Evolutionary conservation across 2,329 filamentous ascomycete genomes (phyloP).

Genomic region (Exophiala mesophila): DNA sequence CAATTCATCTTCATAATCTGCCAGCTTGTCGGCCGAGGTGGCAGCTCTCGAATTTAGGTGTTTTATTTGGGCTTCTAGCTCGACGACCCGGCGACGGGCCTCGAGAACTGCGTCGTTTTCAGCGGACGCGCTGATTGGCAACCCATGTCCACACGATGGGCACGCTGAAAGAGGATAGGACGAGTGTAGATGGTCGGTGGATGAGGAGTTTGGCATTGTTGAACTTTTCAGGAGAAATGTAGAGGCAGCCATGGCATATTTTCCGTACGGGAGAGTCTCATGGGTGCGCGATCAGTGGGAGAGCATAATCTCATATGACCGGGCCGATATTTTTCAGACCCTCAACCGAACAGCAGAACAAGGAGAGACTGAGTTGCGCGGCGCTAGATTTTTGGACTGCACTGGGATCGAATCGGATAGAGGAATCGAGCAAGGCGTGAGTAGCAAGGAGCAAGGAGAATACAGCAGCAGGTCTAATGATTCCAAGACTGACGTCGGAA

Average conservation of each 20-base stretch:
- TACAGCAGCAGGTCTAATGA: no score
- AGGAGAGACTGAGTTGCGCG: no score
- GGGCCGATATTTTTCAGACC: no score
- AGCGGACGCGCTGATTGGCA: slow-evolving; percentile 22
- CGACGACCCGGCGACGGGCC: slow-evolving; percentile 41
- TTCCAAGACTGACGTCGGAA: no score
- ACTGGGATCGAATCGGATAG: no score
- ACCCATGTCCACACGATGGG: slow-evolving; percentile 37
- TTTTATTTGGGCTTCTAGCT: slow-evolving; percentile 53
- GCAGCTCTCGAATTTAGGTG: slow-evolving; percentile 49
- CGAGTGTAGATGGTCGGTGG: slow-evolving; percentile 4
- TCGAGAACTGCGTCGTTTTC: slow-evolving; percentile 26
- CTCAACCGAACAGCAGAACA: no score
- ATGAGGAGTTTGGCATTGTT: slow-evolving; percentile 5
- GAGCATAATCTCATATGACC: no score
- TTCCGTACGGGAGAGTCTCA: slow-evolving; percentile 1
- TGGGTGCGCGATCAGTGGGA: slow-evolving; percentile 11
- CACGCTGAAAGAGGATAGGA: slow-evolving; percentile 25
- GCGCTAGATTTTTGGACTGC: no score
- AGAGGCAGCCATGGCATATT: slow-evolving; percentile 1
- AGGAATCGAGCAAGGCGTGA: no score
- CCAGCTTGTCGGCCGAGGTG: slow-evolving; percentile 51
- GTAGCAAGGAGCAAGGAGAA: no score
- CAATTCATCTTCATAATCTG: slow-evolving; percentile 61
- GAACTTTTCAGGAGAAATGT: slow-evolving; percentile 3